A percentile compares a stretch with the other conserved stretches of the same genome.
Conservation (phyloP, 352 stramenopile genomes). For the Pythium periplocum region DNA sequence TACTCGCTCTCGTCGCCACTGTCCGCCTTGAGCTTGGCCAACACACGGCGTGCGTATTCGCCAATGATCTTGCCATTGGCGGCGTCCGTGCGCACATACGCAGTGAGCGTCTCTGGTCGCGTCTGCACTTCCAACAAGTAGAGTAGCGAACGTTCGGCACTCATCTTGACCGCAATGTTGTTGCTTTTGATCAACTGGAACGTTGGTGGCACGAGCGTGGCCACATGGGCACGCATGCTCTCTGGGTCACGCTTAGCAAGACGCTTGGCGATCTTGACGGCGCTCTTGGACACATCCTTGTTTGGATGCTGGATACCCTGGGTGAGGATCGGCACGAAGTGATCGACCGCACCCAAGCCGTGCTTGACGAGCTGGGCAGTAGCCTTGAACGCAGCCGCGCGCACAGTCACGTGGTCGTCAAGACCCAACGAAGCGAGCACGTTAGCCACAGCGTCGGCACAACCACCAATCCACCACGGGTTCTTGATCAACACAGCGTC, state of each 20-base stretch:
- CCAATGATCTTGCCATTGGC: slow-evolving; percentile 79
- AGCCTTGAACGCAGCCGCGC: slow-evolving; percentile 44
- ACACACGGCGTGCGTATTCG: slow-evolving; percentile 83
- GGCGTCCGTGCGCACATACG: slow-evolving; percentile 55
- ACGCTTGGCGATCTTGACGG: slow-evolving; percentile 69
- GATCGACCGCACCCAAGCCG: slow-evolving; percentile 22
- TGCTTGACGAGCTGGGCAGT: slow-evolving; percentile 55
- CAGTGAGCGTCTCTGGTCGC: slow-evolving; percentile 68
- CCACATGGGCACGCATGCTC: slow-evolving; percentile 43
- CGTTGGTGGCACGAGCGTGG: slow-evolving; percentile 62
- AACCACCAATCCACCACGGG: slow-evolving; percentile 24
- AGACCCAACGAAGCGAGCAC: slow-evolving; percentile 38
- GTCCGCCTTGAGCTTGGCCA: slow-evolving; percentile 83
- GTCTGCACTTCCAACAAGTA: slow-evolving; percentile 85
- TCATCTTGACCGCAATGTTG: slow-evolving; percentile 86
- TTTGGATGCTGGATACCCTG: slow-evolving; percentile 59
- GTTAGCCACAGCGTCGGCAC: slow-evolving; percentile 19
- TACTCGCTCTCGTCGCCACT: slow-evolving; percentile 82
- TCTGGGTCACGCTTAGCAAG: slow-evolving; percentile 64
- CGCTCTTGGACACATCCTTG: slow-evolving; percentile 76
- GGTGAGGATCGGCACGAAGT: slow-evolving; percentile 58
- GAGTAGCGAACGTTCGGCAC: slow-evolving; percentile 77
- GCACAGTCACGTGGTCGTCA: slow-evolving; percentile 68
- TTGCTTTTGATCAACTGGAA: slow-evolving; percentile 87
- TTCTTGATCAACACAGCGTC: slow-evolving; percentile 45